Base-by-base conservation (phyloP, 2,329 filamentous ascomycete genomes). In the Blastomyces silverae region DNA sequence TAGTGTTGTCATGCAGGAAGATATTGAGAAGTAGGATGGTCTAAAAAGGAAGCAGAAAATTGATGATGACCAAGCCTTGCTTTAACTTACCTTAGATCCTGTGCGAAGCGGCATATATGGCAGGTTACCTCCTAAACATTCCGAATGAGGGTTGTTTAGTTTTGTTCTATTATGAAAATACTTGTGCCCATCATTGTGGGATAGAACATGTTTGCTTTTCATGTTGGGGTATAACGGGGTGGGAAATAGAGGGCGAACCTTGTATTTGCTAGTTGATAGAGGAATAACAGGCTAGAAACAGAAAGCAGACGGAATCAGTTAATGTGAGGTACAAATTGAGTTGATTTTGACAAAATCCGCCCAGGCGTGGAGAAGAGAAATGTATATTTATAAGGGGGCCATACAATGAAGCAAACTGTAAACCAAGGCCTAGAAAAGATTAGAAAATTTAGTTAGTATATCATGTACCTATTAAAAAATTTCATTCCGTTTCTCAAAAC, bases 221-320 rank as follows among this genome's bases (percentile, higher is more conserved):
- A 28, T 46, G 42, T 28, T 20, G 17, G 34, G 44, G 2, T 11
- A 48, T 13, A n/a, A n/a, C 13, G 15, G 25, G 58, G 5, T 22
- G 17, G 8, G 13, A 50, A 7, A n/a, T 39, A n/a, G 37, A 64
- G 65, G 61, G 75, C 81, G 73, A 81, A 89, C 87, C 73, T 86
- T 85, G 62, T 74, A 72, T 59, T 75, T 76, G 64, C 71, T 69
- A 17, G 67, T 67, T 22, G 73, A 69, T 13, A 76, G 69, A 11
- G 74, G 74, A 42, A 76, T 68, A 28, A 75, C 63, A 7, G 74
- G 74, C 71, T 72, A 62, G 15, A 55, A 50, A n/a, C 6, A 31
- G 15, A 52, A 39, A 42, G 15, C n/a, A 64, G 28, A 37, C 48
- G n/a, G 6, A 44, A 31, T 44, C 44, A 37, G 42, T 61, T 48